Evolutionary conservation across 495 filamentous ascomycete species (phyloP).

Genomic region (Trichoderma parareesei): DNA sequence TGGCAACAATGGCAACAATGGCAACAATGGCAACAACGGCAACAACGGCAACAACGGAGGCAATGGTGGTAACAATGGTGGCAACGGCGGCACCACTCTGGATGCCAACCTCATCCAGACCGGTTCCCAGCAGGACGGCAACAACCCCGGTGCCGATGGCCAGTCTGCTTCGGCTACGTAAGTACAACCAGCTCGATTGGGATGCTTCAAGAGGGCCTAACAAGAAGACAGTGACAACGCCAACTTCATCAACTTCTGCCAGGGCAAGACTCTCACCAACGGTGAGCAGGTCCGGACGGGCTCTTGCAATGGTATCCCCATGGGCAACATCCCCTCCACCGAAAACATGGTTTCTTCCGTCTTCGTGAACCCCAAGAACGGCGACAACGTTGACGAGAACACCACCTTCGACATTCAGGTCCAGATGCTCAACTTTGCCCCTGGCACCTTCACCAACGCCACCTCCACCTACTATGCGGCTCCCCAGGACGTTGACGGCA

Average conservation of each 20-base stretch:
- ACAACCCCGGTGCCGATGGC: slow-evolving; percentile 28
- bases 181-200: slow-evolving; percentile 17
- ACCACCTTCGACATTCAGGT: slow-evolving; percentile 51
- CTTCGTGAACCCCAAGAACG: slow-evolving; percentile 46
- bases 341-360: slow-evolving; percentile 61
- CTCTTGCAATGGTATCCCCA: slow-evolving; percentile 66
- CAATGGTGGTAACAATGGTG: slow-evolving; percentile 17
- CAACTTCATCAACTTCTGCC: slow-evolving; percentile 68
- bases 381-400: slow-evolving; percentile 38
- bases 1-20: not conserved
- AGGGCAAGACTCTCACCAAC: slow-evolving; percentile 60
- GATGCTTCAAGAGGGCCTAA: not conserved
- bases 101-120: slow-evolving; percentile 41
- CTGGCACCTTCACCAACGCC: slow-evolving; percentile 61
- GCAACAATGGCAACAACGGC: slow-evolving; percentile 17
- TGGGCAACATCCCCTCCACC: slow-evolving; percentile 60
- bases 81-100: slow-evolving; percentile 23
- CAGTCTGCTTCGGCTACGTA: slow-evolving; percentile 50
- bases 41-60: slow-evolving; percentile 17
- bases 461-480: slow-evolving; percentile 58
- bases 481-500: slow-evolving; percentile 18
- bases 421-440: slow-evolving; percentile 50
- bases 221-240: slow-evolving; percentile 29
- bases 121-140: slow-evolving; percentile 31
- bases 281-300: slow-evolving; percentile 53